Conservation (phyloP, 139 green algal genomes). For the Chlorella sp. region DNA sequence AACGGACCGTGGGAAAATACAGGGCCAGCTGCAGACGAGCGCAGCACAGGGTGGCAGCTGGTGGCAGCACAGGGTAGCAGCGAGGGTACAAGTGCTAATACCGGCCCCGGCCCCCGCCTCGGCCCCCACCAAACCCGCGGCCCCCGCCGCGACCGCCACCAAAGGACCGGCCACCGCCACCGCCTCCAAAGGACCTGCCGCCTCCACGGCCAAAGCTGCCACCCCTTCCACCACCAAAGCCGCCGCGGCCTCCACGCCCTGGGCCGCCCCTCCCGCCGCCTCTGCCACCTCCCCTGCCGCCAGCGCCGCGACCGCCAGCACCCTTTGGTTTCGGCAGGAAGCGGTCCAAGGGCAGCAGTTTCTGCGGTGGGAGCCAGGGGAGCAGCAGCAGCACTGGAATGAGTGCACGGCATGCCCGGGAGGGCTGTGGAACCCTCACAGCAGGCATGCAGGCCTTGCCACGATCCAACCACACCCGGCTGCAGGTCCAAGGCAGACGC, state of each 20-base stretch:
- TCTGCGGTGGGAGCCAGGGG: conserved; percentile 33
- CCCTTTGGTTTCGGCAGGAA: conserved; percentile 92
- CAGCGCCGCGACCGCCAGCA: conserved; percentile 18
- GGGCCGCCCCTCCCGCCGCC: background rate
- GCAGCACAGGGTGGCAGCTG: background rate
- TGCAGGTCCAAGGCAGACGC: conserved; percentile 49
- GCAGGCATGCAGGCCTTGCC: background rate
- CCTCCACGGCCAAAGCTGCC: background rate
- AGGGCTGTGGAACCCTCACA: no score
- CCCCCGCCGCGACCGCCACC: background rate
- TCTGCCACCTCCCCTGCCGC: conserved; percentile 34
- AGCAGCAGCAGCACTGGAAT: no score
- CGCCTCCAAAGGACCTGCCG: no score
- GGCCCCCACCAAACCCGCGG: conserved; percentile 28
- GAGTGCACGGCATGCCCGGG: no score
- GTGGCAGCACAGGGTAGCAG: background rate
- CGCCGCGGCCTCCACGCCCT: background rate
- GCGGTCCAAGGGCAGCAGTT: conserved; percentile 86
- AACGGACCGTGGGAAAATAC: no score
- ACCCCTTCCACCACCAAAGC: background rate
- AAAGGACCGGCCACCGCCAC: conserved; percentile 10
- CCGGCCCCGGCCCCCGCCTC: conserved; percentile 33
- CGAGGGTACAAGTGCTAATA: no score
- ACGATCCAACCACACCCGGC: background rate
- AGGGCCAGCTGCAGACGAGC: background rate